phyloP scores from a whole-genome alignment of 768 basidiomycete genomes.

The Rhodotorula kratochvilovae region DNA sequence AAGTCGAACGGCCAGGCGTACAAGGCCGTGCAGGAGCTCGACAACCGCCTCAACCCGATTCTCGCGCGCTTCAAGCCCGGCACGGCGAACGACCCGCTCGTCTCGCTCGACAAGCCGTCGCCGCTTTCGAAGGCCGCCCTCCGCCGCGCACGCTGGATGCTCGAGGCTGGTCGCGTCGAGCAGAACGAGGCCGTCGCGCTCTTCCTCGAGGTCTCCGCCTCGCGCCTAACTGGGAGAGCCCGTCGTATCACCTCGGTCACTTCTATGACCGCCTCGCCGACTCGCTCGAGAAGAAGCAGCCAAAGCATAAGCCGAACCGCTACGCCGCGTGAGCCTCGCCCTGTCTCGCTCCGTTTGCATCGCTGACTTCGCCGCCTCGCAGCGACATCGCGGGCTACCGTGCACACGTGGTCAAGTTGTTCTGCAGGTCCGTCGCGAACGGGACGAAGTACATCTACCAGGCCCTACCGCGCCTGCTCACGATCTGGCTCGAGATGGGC shows the following conservation, averaged over 20 bases:
- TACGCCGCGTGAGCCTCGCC: neutral
- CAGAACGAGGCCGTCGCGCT: constrained; percentile 59
- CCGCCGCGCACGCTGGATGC: constrained; percentile 85
- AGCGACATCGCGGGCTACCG: neutral
- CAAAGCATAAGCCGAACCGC: neutral
- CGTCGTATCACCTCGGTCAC: constrained; percentile 76
- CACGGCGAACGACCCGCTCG: neutral
- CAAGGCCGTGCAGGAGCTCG: constrained; percentile 79
- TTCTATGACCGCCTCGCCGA: constrained; percentile 62
- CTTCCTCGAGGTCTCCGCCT: constrained; percentile 48
- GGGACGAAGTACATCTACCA: constrained; percentile 97
- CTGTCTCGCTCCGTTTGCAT: neutral
- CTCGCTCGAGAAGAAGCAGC: constrained; percentile 5
- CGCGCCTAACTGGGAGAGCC: constrained; percentile 69
- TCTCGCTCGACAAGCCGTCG: constrained; percentile 5
- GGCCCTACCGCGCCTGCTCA: constrained; percentile 85
- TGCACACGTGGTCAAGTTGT: constrained; percentile 27
- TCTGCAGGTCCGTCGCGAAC: constrained; percentile 57
- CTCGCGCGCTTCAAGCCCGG: constrained; percentile 7
- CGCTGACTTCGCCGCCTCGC: neutral
- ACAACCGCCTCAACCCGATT: constrained; percentile 55
- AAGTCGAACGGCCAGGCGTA: constrained; percentile 72
- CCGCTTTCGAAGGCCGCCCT: constrained; percentile 64
- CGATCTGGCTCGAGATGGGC: constrained; percentile 90
- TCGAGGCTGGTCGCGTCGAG: constrained; percentile 78